A percentile compares a stretch with the other conserved stretches of the same genome.
Conservation (phyloP, 257 asterid species). For the Solanum ossicruentum region DNA sequence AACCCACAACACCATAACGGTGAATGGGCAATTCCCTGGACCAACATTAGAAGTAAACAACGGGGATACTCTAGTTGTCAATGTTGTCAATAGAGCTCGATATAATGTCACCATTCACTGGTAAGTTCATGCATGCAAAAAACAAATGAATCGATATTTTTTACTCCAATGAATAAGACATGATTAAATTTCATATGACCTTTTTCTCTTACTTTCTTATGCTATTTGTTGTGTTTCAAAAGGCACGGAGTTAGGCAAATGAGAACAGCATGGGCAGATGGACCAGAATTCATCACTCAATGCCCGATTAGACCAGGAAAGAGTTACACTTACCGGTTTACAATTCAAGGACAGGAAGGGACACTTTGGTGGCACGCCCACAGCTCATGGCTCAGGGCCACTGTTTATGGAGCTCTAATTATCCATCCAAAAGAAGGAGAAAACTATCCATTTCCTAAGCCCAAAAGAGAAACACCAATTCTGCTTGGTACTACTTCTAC, state of each 20-base stretch:
- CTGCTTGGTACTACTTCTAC: slow-evolving; percentile 50
- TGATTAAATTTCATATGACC: neutral
- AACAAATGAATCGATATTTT: neutral
- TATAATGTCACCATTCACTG: slow-evolving; percentile 78
- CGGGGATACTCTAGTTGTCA: slow-evolving; percentile 65
- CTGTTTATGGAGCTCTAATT: slow-evolving; percentile 66
- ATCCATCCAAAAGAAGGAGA: slow-evolving; percentile 13
- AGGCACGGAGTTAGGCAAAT: slow-evolving; percentile 87
- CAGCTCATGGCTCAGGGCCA: slow-evolving; percentile 88
- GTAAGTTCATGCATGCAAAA: slow-evolving; percentile 14
- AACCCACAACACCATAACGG: slow-evolving; percentile 47
- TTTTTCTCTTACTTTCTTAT: neutral
- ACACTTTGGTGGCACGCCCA: slow-evolving; percentile 97
- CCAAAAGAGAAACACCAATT: slow-evolving; percentile 10
- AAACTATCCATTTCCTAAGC: neutral
- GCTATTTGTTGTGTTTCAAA: neutral
- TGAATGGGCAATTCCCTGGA: slow-evolving; percentile 72
- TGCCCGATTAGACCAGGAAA: slow-evolving; percentile 77
- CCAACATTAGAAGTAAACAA: slow-evolving; percentile 64
- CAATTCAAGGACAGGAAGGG: slow-evolving; percentile 74
- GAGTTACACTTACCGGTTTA: slow-evolving; percentile 63
- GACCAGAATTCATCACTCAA: slow-evolving; percentile 76
- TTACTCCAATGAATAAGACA: neutral
- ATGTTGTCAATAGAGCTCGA: slow-evolving; percentile 50
- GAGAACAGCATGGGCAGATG: slow-evolving; percentile 76